Base-by-base conservation (phyloP, 164 flowering plant genomes). In the Macadamia tetraphylla region DNA sequence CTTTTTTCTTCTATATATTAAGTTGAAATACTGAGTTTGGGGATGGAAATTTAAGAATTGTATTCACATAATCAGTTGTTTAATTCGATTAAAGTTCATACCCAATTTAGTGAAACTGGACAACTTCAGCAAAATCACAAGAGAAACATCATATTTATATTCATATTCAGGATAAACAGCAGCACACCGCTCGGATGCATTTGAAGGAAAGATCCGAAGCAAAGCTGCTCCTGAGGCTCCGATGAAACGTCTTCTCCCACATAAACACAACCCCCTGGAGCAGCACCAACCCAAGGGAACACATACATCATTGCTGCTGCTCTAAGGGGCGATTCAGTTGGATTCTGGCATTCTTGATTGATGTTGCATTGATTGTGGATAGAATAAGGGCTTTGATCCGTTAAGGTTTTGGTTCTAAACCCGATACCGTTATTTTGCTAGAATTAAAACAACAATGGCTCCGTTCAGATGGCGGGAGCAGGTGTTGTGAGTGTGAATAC, bases 241-340 rank as follows among this genome's bases (percentile, higher is more conserved):
- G 29, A 85, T 69, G 48, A 82, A 79, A 60, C 61, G 80, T 49
- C 86, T 76, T 73, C 86, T 79, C 68, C 85, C 81, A 40, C 84
- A 81, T 6, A 60, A 68, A 67, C 85, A 87, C 55, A 69, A 60
- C 53, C 70, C 53, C 42, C 67, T 14, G 9, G 51, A n/a, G 63
- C 70, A 66, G 17, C 12, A 51, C 7, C 66, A 70, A 15, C 62
- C 64, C 13, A 49, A 53, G 1, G 30, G 42, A 10, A 31, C 32
- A 9, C 64, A 32, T 52, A 29, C 61, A 42, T 30, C 17, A 63
- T 44, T 13, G 48, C 15, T 44, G 9, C 35, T 52, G 23, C 63
- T 15, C 62, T 52, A 3, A 51, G 35, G 11, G 52, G 17, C 59
- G 42, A 61, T 32, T 49, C 35, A 7, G 4, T 31, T 15, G 65